Percentiles rank a stretch among this genome's conserved stretches.
phyloP scores from a whole-genome alignment of 805 yeast genomes.

The Cyberlindnera japonica region DNA sequence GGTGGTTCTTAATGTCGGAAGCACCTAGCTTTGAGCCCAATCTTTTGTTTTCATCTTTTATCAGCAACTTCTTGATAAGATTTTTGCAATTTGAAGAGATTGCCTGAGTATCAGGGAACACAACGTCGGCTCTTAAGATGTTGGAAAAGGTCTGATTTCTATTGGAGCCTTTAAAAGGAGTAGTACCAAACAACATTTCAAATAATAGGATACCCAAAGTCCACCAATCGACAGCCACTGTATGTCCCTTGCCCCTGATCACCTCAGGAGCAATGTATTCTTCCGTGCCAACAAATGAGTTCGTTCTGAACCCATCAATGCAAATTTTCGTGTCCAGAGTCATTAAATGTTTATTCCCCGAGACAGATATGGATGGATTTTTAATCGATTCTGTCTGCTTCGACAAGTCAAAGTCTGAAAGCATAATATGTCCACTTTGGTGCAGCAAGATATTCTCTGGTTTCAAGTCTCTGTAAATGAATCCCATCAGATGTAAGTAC shows the following conservation, averaged over 20 bases:
- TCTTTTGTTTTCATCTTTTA: conserved; percentile 85
- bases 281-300: conserved; percentile 98
- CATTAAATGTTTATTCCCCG: conserved; percentile 41
- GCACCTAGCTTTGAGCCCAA: conserved; percentile 94
- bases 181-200: conserved; percentile 94
- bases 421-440: conserved; percentile 97
- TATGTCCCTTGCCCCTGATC: conserved; percentile 94
- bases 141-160: conserved; percentile 88
- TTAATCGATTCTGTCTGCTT: conserved; percentile 80
- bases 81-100: conserved; percentile 75
- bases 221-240: conserved; percentile 99
- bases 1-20: conserved; percentile 86
- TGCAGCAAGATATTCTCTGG: conserved; percentile 94
- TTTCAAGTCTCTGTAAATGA: conserved; percentile 91
- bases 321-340: conserved; percentile 91
- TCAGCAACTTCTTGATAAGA: conserved; percentile 73
- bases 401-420: conserved; percentile 92
- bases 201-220: conserved; percentile 88
- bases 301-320: conserved; percentile 93
- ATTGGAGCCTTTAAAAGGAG: conserved; percentile 92
- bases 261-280: conserved; percentile 99
- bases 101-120: conserved; percentile 65
- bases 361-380: conserved; percentile 57
- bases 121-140: conserved; percentile 77
- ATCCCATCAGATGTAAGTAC: conserved; percentile 94